These are phyloP conservation scores for Neurospora sp. DNA, from an alignment of 495 filamentous ascomycete species.

Conservation along the genomic window DNA sequence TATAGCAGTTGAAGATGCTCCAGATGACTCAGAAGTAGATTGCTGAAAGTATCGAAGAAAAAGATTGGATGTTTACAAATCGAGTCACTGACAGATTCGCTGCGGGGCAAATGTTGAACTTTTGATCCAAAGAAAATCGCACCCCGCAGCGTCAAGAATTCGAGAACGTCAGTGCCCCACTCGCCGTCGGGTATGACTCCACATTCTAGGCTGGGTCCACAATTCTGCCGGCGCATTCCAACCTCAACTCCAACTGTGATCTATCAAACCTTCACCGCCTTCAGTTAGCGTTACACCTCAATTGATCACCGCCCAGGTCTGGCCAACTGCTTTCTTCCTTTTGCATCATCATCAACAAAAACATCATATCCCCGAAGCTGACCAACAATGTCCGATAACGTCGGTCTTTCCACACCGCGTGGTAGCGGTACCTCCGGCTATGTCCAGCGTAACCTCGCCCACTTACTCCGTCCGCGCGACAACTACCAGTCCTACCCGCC, in stretches of 20 bases:
- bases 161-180: background rate
- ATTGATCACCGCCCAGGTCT: background rate
- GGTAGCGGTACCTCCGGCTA: conserved; percentile 95
- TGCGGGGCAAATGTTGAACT: background rate
- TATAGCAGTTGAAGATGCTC: background rate
- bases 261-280: background rate
- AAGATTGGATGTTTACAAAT: background rate
- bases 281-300: background rate
- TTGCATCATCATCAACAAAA: background rate
- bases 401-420: conserved; percentile 90
- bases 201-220: background rate
- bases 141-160: background rate
- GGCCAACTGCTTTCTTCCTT: background rate
- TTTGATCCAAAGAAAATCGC: background rate
- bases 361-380: background rate
- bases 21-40: background rate
- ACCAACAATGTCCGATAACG: conserved; percentile 81
- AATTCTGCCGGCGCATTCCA: background rate
- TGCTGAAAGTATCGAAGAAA: background rate
- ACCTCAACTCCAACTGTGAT: background rate
- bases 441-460: conserved; percentile 88
- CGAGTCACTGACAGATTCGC: background rate
- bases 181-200: background rate
- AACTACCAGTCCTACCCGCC: conserved; percentile 41
- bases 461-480: conserved; percentile 65